Conservation (phyloP, 2,329 filamentous ascomycete genomes). For the Fusarium xyrophilum region DNA sequence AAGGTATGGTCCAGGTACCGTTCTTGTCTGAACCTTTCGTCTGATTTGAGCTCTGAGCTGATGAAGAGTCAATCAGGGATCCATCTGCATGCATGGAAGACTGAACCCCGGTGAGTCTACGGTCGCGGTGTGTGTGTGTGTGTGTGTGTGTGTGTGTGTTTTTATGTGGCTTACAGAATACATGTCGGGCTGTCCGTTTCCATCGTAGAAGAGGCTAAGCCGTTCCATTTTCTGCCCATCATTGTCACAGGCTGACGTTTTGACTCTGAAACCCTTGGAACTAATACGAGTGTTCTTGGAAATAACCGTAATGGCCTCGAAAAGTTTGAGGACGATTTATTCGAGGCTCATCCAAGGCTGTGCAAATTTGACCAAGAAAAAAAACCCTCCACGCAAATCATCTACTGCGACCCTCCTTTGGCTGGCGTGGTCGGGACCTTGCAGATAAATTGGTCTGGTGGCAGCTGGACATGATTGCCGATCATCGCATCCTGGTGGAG, state of each 20-base stretch:
- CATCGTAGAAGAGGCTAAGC: conserved; percentile 22
- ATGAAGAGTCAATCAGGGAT: conserved; percentile 22
- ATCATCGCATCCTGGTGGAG: conserved; percentile 31
- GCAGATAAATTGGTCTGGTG: conserved; percentile 31
- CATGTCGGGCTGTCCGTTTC: conserved; percentile 33
- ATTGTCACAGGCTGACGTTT: conserved; percentile 14
- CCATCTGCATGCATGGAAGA: conserved; percentile 28
- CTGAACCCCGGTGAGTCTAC: conserved; percentile 23
- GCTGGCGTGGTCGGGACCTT: conserved; percentile 37
- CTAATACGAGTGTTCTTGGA: background rate
- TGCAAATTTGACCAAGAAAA: conserved; percentile 1
- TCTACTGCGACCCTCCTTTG: conserved; percentile 25
- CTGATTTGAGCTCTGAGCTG: conserved; percentile 3
- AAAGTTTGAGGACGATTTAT: background rate
- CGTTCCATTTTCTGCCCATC: conserved; percentile 14
- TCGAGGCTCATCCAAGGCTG: conserved; percentile 18
- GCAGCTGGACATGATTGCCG: conserved; percentile 15
- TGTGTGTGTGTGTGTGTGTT: too few species aligned
- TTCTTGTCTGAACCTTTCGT: conserved; percentile 25
- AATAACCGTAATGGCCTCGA: background rate
- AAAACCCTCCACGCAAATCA: conserved; percentile 28
- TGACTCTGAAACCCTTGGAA: background rate
- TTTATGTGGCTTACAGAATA: conserved; percentile 31
- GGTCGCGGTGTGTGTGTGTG: too few species aligned
- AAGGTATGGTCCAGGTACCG: conserved; percentile 26